Conservation (phyloP, 192 early-diverging fungal species). For the Rhizophagus sp. region DNA sequence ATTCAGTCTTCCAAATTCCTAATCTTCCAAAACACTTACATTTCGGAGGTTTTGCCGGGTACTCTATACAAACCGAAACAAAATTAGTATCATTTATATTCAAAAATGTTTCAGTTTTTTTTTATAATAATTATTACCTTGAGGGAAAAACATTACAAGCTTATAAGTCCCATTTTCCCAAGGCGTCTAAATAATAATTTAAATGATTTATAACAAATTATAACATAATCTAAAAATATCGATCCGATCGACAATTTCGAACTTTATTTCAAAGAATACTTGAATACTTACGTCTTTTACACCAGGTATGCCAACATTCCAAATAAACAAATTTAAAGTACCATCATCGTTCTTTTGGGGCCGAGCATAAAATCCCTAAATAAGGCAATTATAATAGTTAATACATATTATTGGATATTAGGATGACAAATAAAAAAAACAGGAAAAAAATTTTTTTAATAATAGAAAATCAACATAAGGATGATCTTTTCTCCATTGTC, state of each 20-base stretch:
- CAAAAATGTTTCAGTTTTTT: background rate
- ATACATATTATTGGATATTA: background rate
- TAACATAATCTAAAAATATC: background rate
- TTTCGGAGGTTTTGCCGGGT: slow-evolving; percentile 50
- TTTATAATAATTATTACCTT: slow-evolving; percentile 51
- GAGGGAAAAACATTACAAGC: slow-evolving; percentile 78
- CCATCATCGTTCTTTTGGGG: slow-evolving; percentile 84
- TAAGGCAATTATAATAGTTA: background rate
- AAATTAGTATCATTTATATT: background rate
- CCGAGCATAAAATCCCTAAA: slow-evolving; percentile 86
- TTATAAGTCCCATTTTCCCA: slow-evolving; percentile 95
- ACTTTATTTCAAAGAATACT: background rate
- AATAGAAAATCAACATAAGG: slow-evolving; percentile 52
- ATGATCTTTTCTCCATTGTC: slow-evolving; percentile 98
- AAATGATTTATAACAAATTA: slow-evolving; percentile 1
- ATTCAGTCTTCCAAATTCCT: background rate
- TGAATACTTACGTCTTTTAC: slow-evolving; percentile 47
- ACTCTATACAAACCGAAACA: slow-evolving; percentile 32
- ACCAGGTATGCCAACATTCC: slow-evolving; percentile 56
- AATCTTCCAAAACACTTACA: slow-evolving; percentile 32
- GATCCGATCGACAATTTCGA: background rate
- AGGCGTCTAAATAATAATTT: slow-evolving; percentile 51
- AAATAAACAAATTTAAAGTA: slow-evolving; percentile 32
- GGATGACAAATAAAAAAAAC: background rate
- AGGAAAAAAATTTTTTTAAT: slow-evolving; percentile 16